Evolutionary conservation across 2,329 filamentous ascomycete species (phyloP), one percentile per base, ranked within the genome.

Genomic region (Plenodomus biglobosus): DNA sequence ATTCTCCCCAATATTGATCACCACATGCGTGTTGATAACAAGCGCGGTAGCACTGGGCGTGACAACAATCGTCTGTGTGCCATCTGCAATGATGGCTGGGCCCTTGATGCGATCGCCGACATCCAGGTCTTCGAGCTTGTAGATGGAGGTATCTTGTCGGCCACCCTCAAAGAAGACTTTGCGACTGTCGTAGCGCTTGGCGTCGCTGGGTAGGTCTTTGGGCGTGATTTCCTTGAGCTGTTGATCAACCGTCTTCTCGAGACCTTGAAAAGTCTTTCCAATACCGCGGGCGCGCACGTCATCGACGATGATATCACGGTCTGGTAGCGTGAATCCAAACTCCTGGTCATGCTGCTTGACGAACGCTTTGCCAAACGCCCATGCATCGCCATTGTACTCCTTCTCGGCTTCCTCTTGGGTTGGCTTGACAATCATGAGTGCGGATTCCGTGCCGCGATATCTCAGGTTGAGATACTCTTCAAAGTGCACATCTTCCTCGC

Each of bases 381-480:
- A 95, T 8, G 86, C 81, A 45, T 88, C 83, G 6, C 83, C 85
- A 19, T 71, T 76, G 55, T 81, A 87, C 13, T 80, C 75, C 34
- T 80, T 78, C 50, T 83, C 74, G 0, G 78, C 78, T 47, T 89
- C 85, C 42, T 84, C 80, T 32, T 79, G 73, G 2, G 73, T 80
- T 0, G 91, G 90, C 70, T 87, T 90, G 55, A 94, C 75, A 40
- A 95, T 84, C 91, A 96, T 96, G 36, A 96, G 79, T 1, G 91
- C 89, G 7, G 90, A 95, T 67, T 96, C 91, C 0, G 91, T 96
- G 10, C 91, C 91, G 30, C 90, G 83, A 64, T 96, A 96, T 48
- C 92, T 80, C 86, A 96, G 91, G 68, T 96, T 96, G 47, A 97
- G 82, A 64, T 96, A 96, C 66, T 95, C 88, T 68, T 96, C 91